Percentiles rank a stretch among this genome's conserved stretches.
Evolutionary conservation across 345 rosid species (phyloP).

Genomic region (Pistacia vera): DNA sequence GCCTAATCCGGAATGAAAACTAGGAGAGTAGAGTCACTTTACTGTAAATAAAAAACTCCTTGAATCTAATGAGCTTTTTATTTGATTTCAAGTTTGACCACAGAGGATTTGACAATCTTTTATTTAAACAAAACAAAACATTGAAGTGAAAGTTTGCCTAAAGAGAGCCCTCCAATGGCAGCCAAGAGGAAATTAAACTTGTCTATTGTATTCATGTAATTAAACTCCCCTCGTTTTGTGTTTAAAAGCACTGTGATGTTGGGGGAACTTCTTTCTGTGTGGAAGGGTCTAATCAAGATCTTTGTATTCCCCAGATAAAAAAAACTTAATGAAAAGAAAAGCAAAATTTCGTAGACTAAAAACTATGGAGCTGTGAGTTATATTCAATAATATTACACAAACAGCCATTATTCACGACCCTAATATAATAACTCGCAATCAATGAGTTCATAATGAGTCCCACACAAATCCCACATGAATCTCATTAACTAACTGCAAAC

Average conservation of each 20-base stretch:
- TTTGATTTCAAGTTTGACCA: slow-evolving; percentile 2
- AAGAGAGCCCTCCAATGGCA: not conserved
- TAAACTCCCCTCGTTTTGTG: not conserved
- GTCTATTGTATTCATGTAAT: not conserved
- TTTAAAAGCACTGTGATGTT: not conserved
- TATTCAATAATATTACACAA: too few species aligned
- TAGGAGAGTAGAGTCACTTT: not conserved
- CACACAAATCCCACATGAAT: too few species aligned
- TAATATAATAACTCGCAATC: too few species aligned
- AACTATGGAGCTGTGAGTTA: too few species aligned
- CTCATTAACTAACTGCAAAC: too few species aligned
- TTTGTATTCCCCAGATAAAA: not conserved
- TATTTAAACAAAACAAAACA: not conserved
- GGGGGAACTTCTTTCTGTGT: not conserved
- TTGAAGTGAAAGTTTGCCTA: slow-evolving; percentile 5
- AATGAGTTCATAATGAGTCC: too few species aligned
- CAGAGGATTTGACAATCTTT: not conserved
- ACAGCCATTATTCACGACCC: too few species aligned
- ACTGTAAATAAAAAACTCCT: not conserved
- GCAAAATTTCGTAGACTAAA: too few species aligned
- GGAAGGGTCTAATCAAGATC: not conserved
- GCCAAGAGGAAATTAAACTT: not conserved
- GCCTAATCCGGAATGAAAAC: not conserved
- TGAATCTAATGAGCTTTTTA: too few species aligned
- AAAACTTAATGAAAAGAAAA: not conserved